These are phyloP conservation scores for Phytophthora agathidicida DNA, from an alignment of 352 stramenopile genomes.

Conservation along the genomic window DNA sequence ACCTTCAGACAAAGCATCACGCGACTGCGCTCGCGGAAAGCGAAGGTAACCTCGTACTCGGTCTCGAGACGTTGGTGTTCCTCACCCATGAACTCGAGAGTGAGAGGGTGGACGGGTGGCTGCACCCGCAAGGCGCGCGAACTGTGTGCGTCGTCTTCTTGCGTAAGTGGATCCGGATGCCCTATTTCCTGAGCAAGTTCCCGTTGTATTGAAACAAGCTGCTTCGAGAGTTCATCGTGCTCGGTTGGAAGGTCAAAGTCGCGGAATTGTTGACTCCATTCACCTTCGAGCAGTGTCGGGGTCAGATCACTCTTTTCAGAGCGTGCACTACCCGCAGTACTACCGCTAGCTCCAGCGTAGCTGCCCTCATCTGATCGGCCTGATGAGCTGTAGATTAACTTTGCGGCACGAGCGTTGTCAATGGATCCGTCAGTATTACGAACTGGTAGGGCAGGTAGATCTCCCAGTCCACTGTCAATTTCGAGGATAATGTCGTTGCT, in stretches of 20 bases:
- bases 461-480: conserved; percentile 75
- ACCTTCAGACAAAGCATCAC: conserved; percentile 80
- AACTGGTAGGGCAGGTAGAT: conserved; percentile 25
- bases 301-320: conserved; percentile 46
- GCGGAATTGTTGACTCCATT: conserved; percentile 84
- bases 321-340: conserved; percentile 15
- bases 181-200: conserved; percentile 82
- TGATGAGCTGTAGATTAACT: conserved; percentile 36
- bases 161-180: conserved; percentile 57
- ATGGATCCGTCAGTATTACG: conserved; percentile 18
- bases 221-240: conserved; percentile 82
- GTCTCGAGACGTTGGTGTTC: conserved; percentile 76
- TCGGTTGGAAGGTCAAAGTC: conserved; percentile 81
- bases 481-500: conserved; percentile 88
- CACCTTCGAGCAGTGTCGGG: conserved; percentile 61
- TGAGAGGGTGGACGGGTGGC: conserved; percentile 74
- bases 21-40: conserved; percentile 65
- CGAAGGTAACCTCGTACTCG: conserved; percentile 81
- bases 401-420: conserved; percentile 15
- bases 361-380: conserved; percentile 43
- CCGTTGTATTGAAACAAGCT: conserved; percentile 68
- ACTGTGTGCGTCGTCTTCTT: conserved; percentile 75
- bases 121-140: conserved; percentile 68
- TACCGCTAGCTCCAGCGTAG: conserved; percentile 10
- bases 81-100: conserved; percentile 86